Evolutionary conservation across 306 rosid genomes (phyloP).

Genomic region (Vigna reflexopilosa): DNA sequence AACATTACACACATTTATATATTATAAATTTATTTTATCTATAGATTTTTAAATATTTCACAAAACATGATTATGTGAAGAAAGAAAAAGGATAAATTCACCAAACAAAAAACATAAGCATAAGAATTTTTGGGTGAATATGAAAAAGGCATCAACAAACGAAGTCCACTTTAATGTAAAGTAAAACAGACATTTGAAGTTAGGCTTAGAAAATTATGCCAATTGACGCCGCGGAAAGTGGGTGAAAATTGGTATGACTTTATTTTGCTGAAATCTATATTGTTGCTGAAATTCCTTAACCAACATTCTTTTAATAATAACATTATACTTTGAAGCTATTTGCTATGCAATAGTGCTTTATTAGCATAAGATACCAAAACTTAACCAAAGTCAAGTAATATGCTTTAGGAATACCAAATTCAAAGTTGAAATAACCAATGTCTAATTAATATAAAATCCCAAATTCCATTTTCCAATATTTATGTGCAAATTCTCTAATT

Average conservation of each 20-base stretch:
- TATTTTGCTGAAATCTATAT: too few species aligned
- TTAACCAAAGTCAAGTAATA: background rate
- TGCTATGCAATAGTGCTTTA: background rate
- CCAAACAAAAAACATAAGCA: background rate
- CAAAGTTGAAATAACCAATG: too few species aligned
- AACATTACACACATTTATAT: too few species aligned
- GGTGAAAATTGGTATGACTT: constrained; percentile 1
- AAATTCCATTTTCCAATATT: background rate
- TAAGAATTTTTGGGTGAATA: background rate
- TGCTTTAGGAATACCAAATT: too few species aligned
- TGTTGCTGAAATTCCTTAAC: background rate
- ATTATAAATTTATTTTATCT: background rate
- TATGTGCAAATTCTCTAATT: background rate
- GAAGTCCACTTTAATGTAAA: constrained; percentile 1
- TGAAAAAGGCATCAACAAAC: background rate
- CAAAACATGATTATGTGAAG: constrained; percentile 17
- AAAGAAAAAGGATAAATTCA: background rate
- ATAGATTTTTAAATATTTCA: background rate
- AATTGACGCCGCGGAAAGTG: constrained; percentile 10
- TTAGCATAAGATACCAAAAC: constrained; percentile 3
- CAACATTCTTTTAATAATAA: background rate
- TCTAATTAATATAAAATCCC: too few species aligned
- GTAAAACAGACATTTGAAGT: constrained; percentile 17
- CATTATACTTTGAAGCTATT: background rate
- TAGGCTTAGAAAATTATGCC: constrained; percentile 6